Evolutionary conservation across 345 rosid genomes (phyloP).

Genomic region (Eucalyptus virginea): DNA sequence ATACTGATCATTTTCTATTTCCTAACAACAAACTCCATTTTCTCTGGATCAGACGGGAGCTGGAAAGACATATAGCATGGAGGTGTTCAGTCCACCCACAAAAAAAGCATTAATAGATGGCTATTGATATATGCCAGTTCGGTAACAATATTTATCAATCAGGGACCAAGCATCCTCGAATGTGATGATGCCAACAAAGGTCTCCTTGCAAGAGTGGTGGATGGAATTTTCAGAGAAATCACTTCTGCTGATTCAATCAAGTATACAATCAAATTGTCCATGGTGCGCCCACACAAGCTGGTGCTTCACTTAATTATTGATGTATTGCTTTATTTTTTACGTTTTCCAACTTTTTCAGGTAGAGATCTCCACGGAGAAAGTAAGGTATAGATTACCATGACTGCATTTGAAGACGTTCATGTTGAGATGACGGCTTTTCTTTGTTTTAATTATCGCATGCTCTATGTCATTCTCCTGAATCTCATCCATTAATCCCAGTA

Average conservation of each 20-base stretch:
- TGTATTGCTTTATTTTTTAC: neutral
- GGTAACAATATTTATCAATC: neutral
- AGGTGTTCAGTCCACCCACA: slow-evolving; percentile 23
- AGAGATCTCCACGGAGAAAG: slow-evolving; percentile 91
- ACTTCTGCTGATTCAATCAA: slow-evolving; percentile 28
- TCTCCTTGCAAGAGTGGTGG: slow-evolving; percentile 54
- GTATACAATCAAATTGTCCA: slow-evolving; percentile 53
- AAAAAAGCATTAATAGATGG: neutral
- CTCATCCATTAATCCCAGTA: neutral
- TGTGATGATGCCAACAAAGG: slow-evolving; percentile 52
- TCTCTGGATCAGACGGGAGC: slow-evolving; percentile 71
- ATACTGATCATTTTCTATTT: neutral
- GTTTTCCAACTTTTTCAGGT: slow-evolving; percentile 29
- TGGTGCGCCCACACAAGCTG: slow-evolving; percentile 29
- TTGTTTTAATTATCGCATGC: no score
- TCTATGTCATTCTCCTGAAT: no score
- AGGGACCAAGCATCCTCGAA: slow-evolving; percentile 59
- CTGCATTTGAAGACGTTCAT: neutral
- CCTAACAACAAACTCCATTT: neutral
- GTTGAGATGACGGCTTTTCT: neutral
- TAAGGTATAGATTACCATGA: slow-evolving; percentile 31
- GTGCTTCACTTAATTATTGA: neutral
- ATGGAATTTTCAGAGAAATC: slow-evolving; percentile 49
- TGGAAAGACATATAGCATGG: slow-evolving; percentile 84
- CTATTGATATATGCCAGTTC: neutral